phyloP scores from a whole-genome alignment of 257 asterid genomes.

The Misopates orontium region DNA sequence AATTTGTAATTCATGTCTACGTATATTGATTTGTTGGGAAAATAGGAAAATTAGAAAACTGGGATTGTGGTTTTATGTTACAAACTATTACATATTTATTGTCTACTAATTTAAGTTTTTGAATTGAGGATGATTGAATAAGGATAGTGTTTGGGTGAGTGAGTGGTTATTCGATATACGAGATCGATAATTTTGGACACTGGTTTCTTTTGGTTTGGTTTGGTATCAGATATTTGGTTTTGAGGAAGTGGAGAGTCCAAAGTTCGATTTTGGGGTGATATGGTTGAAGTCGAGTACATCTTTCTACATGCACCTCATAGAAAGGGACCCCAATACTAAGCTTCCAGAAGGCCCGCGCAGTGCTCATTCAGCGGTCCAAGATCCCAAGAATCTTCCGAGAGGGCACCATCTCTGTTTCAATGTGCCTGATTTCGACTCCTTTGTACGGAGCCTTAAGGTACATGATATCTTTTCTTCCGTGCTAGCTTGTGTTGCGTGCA shows the following conservation, averaged over 20 bases:
- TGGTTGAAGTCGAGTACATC: conserved; percentile 81
- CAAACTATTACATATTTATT: too few relatives aligned
- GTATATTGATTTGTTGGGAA: too few relatives aligned
- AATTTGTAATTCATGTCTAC: too few relatives aligned
- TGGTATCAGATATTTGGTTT: conserved; percentile 81
- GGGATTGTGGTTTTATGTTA: too few relatives aligned
- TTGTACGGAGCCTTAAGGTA: conserved; percentile 67
- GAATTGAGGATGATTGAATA: too few relatives aligned
- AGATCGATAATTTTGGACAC: too few relatives aligned
- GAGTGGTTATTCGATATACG: too few relatives aligned
- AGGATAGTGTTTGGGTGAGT: too few relatives aligned
- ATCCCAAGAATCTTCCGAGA: conserved; percentile 60
- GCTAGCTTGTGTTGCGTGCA: neutral
- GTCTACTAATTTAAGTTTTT: too few relatives aligned
- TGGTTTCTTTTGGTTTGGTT: too few relatives aligned
- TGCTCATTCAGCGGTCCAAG: conserved; percentile 51
- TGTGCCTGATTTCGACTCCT: conserved; percentile 64
- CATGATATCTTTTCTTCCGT: neutral
- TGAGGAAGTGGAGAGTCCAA: conserved; percentile 73
- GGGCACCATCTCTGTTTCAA: conserved; percentile 88
- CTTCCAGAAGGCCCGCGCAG: conserved; percentile 88
- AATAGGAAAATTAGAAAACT: too few relatives aligned
- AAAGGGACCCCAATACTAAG: conserved; percentile 67
- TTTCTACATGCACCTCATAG: conserved; percentile 72
- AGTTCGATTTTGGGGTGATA: conserved; percentile 60